Evolutionary conservation across 2,329 filamentous ascomycete genomes (phyloP), one percentile per base, ranked within the genome.

Genomic region (Ambrosiella xylebori): DNA sequence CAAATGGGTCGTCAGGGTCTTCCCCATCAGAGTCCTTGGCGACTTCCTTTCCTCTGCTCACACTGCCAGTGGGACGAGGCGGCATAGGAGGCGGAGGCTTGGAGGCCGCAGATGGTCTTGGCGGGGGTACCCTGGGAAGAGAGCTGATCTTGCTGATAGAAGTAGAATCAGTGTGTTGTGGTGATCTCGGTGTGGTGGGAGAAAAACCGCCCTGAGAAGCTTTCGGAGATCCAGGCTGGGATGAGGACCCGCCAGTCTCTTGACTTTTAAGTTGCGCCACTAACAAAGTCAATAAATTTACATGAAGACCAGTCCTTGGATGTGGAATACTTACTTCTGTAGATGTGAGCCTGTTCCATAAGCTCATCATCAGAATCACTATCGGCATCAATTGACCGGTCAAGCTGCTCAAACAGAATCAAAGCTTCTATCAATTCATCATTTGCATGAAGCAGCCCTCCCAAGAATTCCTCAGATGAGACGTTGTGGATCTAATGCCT

Each of bases 401-500:
- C 91, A 62, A 97, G 80, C 64, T 96, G 87, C 70, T 97, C 91
- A 66, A 89, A 98, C 0, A 89, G 86, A 80, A 95, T 95, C 59
- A 98, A 76, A 1, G 90, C 88, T 61, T 85, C 85, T 45, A 97
- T 87, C n/a, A 98, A 82, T 69, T 95, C 87, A 65, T 98, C 93
- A 65, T 98, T 97, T 63, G 91, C 90, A 65, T 93, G 88, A 15
- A 98, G 82, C 3, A 98, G 76, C 61, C 88, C 84, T 47, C 91
- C 93, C 7, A 98, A 82, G 76, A 86, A 96, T 65, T 97, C 84
- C 66, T 97, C 91, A 7, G 82, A 84, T 67, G 95, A 88, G 11
- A 97, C 85, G 55, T 89, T 79, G 66, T 97, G 88, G 62, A 97
- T 95, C 80, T 84, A 58, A n/a, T 45, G 8, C 12, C 12, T 47